phyloP scores from a whole-genome alignment of 768 basidiomycete genomes.

The Trametes elegans region DNA sequence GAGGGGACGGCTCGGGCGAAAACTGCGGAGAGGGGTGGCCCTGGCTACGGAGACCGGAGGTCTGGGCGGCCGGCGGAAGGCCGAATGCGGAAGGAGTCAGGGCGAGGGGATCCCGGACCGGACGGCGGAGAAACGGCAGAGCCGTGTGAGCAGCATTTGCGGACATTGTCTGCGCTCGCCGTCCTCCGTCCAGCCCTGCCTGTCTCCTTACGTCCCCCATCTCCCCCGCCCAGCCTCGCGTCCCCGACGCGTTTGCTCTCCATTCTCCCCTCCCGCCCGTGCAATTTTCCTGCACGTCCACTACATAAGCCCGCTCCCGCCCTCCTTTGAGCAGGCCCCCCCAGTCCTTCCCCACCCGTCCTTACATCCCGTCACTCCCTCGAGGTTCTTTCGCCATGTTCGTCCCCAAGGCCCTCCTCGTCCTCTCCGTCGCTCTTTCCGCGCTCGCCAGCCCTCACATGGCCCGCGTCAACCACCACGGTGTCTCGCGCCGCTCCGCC shows the following conservation, averaged over 20 bases:
- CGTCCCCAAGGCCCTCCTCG: slow-evolving; percentile 41
- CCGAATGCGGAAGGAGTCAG: neutral
- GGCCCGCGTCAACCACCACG: slow-evolving; percentile 40
- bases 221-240: slow-evolving; percentile 6
- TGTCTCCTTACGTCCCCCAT: slow-evolving; percentile 12
- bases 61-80: slow-evolving; percentile 9
- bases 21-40: no score
- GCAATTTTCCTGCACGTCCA: neutral
- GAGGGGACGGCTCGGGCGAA: no score
- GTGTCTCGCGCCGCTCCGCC: slow-evolving; percentile 44
- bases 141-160: slow-evolving; percentile 7
- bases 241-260: slow-evolving; percentile 14
- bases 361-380: slow-evolving; percentile 14
- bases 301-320: slow-evolving; percentile 17
- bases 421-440: slow-evolving; percentile 43
- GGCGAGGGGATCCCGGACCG: slow-evolving; percentile 3
- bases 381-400: slow-evolving; percentile 42
- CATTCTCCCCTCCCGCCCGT: neutral
- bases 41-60: neutral
- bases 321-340: slow-evolving; percentile 13
- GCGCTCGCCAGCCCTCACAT: slow-evolving; percentile 40
- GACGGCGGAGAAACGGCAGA: neutral
- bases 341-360: slow-evolving; percentile 17
- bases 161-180: neutral
- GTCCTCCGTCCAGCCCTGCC: neutral